Percentiles rank a stretch among this genome's conserved stretches.
Evolutionary conservation across 345 rosid genomes (phyloP).

Genomic region (Iberis pinnata): DNA sequence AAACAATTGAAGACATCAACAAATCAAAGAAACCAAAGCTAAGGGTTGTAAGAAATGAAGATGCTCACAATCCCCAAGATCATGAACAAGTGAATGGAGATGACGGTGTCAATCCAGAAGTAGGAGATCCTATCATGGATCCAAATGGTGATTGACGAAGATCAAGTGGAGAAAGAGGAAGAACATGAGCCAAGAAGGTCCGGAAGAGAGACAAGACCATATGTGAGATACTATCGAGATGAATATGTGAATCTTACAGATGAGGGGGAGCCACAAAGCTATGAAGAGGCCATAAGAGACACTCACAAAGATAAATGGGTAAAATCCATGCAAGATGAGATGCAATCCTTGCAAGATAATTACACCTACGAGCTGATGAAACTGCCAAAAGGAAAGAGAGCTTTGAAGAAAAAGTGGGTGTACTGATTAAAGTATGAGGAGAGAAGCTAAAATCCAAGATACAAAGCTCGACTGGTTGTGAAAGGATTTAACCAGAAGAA

Average conservation of each 20-base stretch:
- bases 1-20: background rate
- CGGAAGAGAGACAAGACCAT: background rate
- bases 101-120: background rate
- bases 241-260: background rate
- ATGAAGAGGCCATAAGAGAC: background rate
- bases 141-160: background rate
- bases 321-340: background rate
- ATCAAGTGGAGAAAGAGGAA: background rate
- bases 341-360: background rate
- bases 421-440: background rate
- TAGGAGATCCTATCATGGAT: background rate
- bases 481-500: background rate
- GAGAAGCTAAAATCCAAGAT: background rate
- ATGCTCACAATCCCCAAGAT: background rate
- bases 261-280: background rate
- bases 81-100: background rate
- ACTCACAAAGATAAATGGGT: background rate
- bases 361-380: background rate
- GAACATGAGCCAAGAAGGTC: background rate
- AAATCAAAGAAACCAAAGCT: background rate
- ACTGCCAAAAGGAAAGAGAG: background rate
- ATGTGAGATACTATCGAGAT: background rate
- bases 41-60: background rate
- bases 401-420: background rate
- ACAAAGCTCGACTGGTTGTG: background rate